phyloP scores from a whole-genome alignment of 139 green algal genomes.

The Volvox reticuliferus region DNA sequence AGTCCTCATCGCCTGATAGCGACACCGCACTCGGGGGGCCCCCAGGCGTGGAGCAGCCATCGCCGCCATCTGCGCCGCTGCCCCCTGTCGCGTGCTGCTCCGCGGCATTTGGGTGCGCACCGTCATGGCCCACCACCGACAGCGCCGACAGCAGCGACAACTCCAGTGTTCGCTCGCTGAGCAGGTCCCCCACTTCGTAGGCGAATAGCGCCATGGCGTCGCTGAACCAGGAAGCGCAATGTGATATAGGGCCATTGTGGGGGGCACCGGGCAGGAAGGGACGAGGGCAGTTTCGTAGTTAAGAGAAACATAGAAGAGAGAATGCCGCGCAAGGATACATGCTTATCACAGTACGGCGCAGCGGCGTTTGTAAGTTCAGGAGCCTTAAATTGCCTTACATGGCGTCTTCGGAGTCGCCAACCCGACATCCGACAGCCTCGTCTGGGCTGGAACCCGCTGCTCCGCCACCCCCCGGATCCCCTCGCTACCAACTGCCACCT shows the following conservation, averaged over 20 bases:
- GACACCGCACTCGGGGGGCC: background rate
- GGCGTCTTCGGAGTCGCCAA: background rate
- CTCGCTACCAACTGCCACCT: background rate
- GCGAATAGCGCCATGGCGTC: slow-evolving; percentile 72
- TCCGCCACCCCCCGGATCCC: background rate
- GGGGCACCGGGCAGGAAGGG: too few relatives aligned
- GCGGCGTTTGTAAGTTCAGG: too few relatives aligned
- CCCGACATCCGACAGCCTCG: background rate
- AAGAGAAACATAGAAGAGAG: too few relatives aligned
- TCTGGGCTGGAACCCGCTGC: too few relatives aligned
- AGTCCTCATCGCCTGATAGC: slow-evolving; percentile 28
- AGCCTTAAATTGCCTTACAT: too few relatives aligned
- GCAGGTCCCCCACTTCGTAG: slow-evolving; percentile 68
- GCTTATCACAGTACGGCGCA: too few relatives aligned
- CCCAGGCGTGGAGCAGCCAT: background rate
- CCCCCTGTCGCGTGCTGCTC: background rate
- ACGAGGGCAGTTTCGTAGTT: too few relatives aligned
- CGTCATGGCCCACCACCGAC: slow-evolving; percentile 50
- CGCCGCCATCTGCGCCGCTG: background rate
- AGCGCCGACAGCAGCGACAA: slow-evolving; percentile 72
- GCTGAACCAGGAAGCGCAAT: background rate
- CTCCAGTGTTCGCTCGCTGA: slow-evolving; percentile 68
- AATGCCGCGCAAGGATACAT: too few relatives aligned
- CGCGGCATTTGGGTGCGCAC: slow-evolving; percentile 19
- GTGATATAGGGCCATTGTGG: too few relatives aligned